Conservation (phyloP, 2,329 filamentous ascomycete genomes). For the Leptosphaerulina australis region DNA sequence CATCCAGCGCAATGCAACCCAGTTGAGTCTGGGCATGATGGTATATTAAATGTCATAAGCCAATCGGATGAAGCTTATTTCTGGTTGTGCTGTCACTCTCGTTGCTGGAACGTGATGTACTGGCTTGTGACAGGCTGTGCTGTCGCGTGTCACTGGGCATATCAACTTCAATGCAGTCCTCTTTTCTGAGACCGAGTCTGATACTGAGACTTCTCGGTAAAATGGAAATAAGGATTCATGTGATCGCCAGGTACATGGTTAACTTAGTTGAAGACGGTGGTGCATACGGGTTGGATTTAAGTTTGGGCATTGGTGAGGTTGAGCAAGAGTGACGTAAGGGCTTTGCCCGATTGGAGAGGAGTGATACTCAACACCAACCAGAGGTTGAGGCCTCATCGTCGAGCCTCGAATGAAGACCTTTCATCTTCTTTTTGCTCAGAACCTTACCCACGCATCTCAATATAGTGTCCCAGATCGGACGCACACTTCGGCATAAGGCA, state of each 20-base stretch:
- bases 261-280: not conserved
- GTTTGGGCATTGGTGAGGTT: conserved; percentile 1
- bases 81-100: conserved; percentile 4
- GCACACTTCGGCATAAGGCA: not conserved
- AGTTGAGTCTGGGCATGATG: conserved; percentile 14
- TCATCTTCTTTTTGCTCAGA: not conserved
- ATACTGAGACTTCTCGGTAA: conserved; percentile 5
- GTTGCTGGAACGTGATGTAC: conserved; percentile 3
- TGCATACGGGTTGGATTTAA: conserved; percentile 5
- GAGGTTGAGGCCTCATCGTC: not conserved
- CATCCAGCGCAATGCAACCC: conserved; percentile 15
- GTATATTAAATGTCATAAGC: conserved; percentile 14
- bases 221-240: not conserved
- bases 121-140: conserved; percentile 14
- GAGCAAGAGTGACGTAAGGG: conserved; percentile 11
- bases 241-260: conserved; percentile 11
- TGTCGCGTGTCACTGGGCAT: conserved; percentile 18
- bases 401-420: too few species aligned
- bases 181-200: not conserved
- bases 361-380: conserved; percentile 12
- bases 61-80: conserved; percentile 26
- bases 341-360: not conserved
- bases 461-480: not conserved
- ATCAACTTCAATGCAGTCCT: not conserved
- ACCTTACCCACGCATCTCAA: not conserved